Evolutionary conservation across 2,329 filamentous ascomycete species (phyloP), one percentile per base, ranked within the genome.

Genomic region (Arthrobotrys iridis): DNA sequence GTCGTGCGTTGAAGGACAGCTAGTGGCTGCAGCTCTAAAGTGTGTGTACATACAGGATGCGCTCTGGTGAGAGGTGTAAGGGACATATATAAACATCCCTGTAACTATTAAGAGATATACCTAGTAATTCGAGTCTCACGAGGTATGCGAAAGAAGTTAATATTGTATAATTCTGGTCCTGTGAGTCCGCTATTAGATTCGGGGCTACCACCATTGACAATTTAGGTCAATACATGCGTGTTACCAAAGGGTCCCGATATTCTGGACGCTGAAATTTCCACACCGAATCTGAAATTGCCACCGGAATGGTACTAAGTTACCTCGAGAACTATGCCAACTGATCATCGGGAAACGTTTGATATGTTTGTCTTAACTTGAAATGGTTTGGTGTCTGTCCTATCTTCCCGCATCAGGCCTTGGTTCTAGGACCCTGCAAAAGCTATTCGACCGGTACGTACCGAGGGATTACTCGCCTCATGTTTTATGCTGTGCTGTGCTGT

Each of bases 361-460:
- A 55, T 22, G 6, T 55, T 22, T 15, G 48, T 5, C 28, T 33
- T 35, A 55, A 55, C 50, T 55, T 5, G 4, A 55, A 55, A 5
- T 13, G 50, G 50, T 37, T 18, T 37, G 50, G 50, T 11, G 50
- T 24, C 50, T 37, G 50, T 55, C 7, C 3, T 52, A 52, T n/a
- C 18, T 3, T 6, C 18, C 24, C 10, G 28, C 50, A 55, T 55
- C 50, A 55, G 37, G 50, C 50, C 1, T 55, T 33, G 28, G 20
- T 18, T 33, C 30, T 55, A 55, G 10, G 37, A 55, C 50, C 50
- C 37, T 55, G 50, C 1, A 35, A n/a, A n/a, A n/a, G n/a, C 13
- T 22, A 55, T 55, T 55, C 50, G 50, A 55, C 30, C 50, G 50
- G 50, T 55, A 55, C 50, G 50, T 55, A 55, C 50, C 46, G 46